phyloP scores from a whole-genome alignment of 257 asterid species.

The Striga asiatica region DNA sequence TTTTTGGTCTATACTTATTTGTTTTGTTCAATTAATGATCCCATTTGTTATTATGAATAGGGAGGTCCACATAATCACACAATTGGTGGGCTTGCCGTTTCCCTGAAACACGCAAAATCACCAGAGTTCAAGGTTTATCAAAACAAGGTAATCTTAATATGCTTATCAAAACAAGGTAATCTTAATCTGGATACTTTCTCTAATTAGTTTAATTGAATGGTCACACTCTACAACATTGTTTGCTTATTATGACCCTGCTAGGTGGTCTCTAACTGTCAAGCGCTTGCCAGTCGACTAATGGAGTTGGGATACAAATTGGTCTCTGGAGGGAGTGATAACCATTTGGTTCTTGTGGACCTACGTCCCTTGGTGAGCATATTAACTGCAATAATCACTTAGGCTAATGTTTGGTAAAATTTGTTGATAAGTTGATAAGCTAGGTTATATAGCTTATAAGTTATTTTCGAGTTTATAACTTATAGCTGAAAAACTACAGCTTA shows the following conservation, averaged over 20 bases:
- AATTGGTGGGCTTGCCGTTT: conserved; percentile 81
- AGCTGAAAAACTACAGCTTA: no score
- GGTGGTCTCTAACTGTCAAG: conserved; percentile 86
- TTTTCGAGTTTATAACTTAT: no score
- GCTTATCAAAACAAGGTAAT: conserved; percentile 73
- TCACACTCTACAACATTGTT: neutral
- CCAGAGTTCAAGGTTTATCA: conserved; percentile 73
- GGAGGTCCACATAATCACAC: conserved; percentile 98
- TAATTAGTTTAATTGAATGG: neutral
- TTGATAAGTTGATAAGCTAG: no score
- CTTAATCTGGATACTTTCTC: neutral
- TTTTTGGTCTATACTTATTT: neutral
- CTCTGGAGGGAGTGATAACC: conserved; percentile 97
- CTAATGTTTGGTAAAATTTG: no score
- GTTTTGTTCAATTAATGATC: neutral
- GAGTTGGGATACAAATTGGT: conserved; percentile 85
- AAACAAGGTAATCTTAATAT: conserved; percentile 49
- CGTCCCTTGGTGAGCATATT: conserved; percentile 60
- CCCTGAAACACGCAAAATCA: conserved; percentile 71
- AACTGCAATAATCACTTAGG: no score
- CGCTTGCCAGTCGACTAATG: conserved; percentile 60
- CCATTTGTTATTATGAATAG: conserved; percentile 24
- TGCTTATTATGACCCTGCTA: conserved; percentile 18
- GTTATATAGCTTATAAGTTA: no score
- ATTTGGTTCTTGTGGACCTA: conserved; percentile 93